Evolutionary conservation across 495 filamentous ascomycete species (phyloP), one percentile per base, ranked within the genome.

Genomic region (Rhypophila decipiens): DNA sequence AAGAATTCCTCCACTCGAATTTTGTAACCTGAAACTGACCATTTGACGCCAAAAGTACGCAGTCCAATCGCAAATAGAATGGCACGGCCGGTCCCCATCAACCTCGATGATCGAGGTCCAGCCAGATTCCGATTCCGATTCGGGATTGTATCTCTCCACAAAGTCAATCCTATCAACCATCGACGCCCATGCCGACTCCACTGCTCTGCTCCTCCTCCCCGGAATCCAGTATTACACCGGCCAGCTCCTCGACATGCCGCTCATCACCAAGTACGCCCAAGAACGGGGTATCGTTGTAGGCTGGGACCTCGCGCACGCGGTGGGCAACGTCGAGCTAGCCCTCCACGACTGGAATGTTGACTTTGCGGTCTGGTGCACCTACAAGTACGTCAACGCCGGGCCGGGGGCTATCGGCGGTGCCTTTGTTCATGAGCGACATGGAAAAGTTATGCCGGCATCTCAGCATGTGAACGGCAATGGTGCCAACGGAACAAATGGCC

Each of bases 341-440:
- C 75, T 97, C 29, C 87, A 95, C 63, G 85, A 88, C 53, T 96
- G 91, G 91, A 76, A 90, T 45, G 89, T 96, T n/a, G 91, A 97
- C 61, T 91, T 90, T 49, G 89, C 91, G 0, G 86, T 76, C 5
- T 97, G 91, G 91, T 97, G 91, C 65, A 87, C 76, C 33, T 97
- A 96, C 71, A 97, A 97, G 66, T 97, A 97, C 60, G 72, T 96
- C 43, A 96, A 95, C 57, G 80, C 82, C 42, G 90, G 90, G 0
- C 90, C 91, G 0, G 91, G 91, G 19, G 76, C 79, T 8, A 93
- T 91, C 53, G 89, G 78, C 4, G 89, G 86, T 5, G 63, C 87
- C 11, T 97, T 95, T 54, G 85, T 97, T 24, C 88, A 97, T 59
- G 77, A 85, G 31, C 77, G 71, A 29, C 83, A 95, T 22, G 38